A percentile compares a stretch with the other conserved stretches of the same genome.
Evolutionary conservation across 2,329 filamentous ascomycete species (phyloP).

Genomic region (Exophiala mesophila): DNA sequence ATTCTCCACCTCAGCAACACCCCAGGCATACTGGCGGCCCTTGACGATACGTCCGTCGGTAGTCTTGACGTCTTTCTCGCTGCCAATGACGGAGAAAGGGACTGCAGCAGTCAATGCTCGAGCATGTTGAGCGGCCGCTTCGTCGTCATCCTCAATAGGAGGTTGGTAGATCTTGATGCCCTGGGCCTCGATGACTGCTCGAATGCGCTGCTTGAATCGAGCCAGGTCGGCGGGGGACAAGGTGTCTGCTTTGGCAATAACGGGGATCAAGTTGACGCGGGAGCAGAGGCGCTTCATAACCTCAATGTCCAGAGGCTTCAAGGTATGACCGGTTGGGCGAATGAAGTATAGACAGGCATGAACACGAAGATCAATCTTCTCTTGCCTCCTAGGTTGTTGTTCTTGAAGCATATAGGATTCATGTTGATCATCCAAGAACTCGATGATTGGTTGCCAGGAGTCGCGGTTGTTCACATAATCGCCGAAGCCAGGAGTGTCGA

Average conservation of each 20-base stretch:
- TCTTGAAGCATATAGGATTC: conserved; percentile 99
- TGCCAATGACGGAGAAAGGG: conserved; percentile 98
- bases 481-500: conserved; percentile 97
- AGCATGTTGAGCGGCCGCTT: conserved; percentile 90
- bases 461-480: conserved; percentile 99
- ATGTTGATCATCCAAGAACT: conserved; percentile 99
- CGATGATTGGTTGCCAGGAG: conserved; percentile 99
- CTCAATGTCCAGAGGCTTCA: conserved; percentile 98
- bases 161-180: conserved; percentile 99
- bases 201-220: conserved; percentile 93
- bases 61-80: conserved; percentile 98
- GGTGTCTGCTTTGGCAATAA: conserved; percentile 97
- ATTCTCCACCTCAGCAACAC: conserved; percentile 98
- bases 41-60: conserved; percentile 94
- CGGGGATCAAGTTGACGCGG: conserved; percentile 95
- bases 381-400: conserved; percentile 93
- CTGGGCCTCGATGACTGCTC: conserved; percentile 92
- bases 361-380: conserved; percentile 99
- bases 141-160: conserved; percentile 95
- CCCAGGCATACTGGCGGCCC: conserved; percentile 98
- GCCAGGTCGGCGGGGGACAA: conserved; percentile 86
- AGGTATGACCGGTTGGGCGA: conserved; percentile 92
- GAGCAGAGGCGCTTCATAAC: conserved; percentile 99
- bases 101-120: conserved; percentile 92
- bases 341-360: conserved; percentile 99